phyloP scores from a whole-genome alignment of 2,329 filamentous ascomycete species.

The Aspergillus quadricinctus region DNA sequence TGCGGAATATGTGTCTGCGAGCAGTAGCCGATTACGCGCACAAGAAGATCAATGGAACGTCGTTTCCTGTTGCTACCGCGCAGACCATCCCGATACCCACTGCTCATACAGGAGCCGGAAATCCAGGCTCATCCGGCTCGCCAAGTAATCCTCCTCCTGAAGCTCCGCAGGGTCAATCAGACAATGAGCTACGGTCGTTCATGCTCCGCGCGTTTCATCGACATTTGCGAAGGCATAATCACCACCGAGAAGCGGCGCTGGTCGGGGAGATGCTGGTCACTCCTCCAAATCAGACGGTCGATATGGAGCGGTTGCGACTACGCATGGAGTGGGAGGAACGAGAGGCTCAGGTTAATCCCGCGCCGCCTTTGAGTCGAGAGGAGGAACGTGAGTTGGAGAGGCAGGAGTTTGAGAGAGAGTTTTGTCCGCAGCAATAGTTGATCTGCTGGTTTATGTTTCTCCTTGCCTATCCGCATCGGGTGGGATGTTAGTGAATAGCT shows the following conservation, averaged over 20 bases:
- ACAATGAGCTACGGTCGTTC: neutral
- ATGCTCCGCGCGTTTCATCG: neutral
- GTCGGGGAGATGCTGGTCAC: neutral
- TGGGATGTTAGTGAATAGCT: no score
- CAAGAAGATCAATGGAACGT: constrained; percentile 1
- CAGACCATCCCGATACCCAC: neutral
- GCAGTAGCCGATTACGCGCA: constrained; percentile 5
- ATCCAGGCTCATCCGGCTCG: neutral
- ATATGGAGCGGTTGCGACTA: neutral
- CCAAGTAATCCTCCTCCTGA: neutral
- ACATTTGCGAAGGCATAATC: neutral
- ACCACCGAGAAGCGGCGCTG: neutral
- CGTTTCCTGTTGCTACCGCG: neutral
- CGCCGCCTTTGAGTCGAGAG: neutral
- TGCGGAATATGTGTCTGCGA: constrained; percentile 5
- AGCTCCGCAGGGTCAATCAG: neutral
- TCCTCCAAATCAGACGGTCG: neutral
- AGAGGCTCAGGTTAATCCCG: neutral
- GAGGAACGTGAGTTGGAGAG: neutral
- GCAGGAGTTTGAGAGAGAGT: neutral
- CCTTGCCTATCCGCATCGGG: no score
- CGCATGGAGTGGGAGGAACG: neutral
- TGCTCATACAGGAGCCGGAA: neutral
- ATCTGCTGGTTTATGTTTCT: neutral
- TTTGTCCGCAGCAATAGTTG: neutral